phyloP scores from a whole-genome alignment of 805 yeast species.

The Teunomyces aglyptinius region DNA sequence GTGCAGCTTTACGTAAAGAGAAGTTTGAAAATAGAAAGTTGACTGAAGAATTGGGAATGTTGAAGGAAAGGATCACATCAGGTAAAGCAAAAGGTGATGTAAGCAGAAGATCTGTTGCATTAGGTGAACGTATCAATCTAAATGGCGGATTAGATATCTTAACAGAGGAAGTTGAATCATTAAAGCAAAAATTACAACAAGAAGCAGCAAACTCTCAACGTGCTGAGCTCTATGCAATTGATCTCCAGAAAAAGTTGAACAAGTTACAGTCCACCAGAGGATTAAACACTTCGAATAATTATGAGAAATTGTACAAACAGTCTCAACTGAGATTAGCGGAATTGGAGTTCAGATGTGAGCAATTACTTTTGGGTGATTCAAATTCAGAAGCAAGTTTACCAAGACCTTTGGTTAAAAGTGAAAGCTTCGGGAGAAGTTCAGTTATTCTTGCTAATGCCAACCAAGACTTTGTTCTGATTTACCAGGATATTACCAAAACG shows the following conservation, averaged over 20 bases:
- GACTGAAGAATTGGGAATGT: conserved; percentile 54
- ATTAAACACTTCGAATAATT: conserved; percentile 30
- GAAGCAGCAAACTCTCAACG: conserved; percentile 51
- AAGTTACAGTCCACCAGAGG: conserved; percentile 42
- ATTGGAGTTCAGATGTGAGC: conserved; percentile 29
- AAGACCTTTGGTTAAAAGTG: conserved; percentile 28
- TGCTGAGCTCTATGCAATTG: conserved; percentile 50
- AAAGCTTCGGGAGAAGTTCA: conserved; percentile 30
- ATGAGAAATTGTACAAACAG: conserved; percentile 35
- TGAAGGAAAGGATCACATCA: conserved; percentile 65
- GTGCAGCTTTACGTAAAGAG: conserved; percentile 49
- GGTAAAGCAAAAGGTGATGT: conserved; percentile 44
- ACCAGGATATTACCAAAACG: conserved; percentile 50
- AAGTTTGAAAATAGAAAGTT: conserved; percentile 44
- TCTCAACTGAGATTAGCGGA: conserved; percentile 32
- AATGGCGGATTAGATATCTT: conserved; percentile 12
- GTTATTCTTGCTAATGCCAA: conserved; percentile 25
- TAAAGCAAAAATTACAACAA: conserved; percentile 48
- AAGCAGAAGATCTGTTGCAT: conserved; percentile 31
- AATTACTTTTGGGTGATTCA: conserved; percentile 17
- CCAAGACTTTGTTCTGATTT: conserved; percentile 47
- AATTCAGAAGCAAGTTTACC: neutral
- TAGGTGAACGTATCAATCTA: conserved; percentile 26
- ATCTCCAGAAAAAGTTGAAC: conserved; percentile 42
- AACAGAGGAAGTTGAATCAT: conserved; percentile 46